phyloP scores from a whole-genome alignment of 2,329 filamentous ascomycete genomes.

The Xenoacremonium recifei region DNA sequence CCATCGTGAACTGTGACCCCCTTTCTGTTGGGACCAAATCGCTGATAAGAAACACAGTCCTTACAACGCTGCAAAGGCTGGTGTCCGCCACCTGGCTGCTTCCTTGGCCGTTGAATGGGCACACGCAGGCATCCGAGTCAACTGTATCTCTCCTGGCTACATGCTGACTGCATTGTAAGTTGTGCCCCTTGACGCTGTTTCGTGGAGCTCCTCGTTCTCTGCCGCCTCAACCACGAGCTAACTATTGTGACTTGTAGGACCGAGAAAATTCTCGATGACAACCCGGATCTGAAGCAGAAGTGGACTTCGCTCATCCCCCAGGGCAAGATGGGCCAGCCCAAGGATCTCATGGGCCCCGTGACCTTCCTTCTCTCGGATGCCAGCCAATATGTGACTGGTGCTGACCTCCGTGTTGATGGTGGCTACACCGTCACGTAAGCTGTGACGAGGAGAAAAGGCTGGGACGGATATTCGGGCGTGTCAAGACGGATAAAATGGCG shows the following conservation, averaged over 20 bases:
- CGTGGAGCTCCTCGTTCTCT: too few relatives aligned
- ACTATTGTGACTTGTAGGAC: conserved; percentile 61
- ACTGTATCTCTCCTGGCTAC: conserved; percentile 93
- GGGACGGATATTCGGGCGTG: too few relatives aligned
- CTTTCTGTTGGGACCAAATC: not conserved
- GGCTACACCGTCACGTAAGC: conserved; percentile 81
- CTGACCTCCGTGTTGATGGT: conserved; percentile 79
- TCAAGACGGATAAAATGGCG: too few relatives aligned
- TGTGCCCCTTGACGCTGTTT: not conserved
- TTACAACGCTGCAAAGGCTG: conserved; percentile 92
- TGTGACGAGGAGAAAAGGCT: too few relatives aligned
- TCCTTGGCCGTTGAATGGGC: conserved; percentile 96
- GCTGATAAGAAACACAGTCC: conserved; percentile 53
- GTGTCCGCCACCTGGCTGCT: conserved; percentile 81
- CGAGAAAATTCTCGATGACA: conserved; percentile 90
- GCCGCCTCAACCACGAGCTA: too few relatives aligned
- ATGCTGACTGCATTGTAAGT: conserved; percentile 91
- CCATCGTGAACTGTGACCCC: too few relatives aligned
- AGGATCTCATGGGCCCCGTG: conserved; percentile 91
- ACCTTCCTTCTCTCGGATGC: conserved; percentile 83
- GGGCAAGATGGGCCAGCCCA: conserved; percentile 88
- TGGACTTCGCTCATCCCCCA: conserved; percentile 92
- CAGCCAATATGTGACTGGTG: conserved; percentile 67
- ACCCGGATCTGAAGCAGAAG: conserved; percentile 82
- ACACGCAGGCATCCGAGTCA: conserved; percentile 81